Conservation (phyloP, 192 early-diverging fungal genomes). For the Nowakowskiella sp. region DNA sequence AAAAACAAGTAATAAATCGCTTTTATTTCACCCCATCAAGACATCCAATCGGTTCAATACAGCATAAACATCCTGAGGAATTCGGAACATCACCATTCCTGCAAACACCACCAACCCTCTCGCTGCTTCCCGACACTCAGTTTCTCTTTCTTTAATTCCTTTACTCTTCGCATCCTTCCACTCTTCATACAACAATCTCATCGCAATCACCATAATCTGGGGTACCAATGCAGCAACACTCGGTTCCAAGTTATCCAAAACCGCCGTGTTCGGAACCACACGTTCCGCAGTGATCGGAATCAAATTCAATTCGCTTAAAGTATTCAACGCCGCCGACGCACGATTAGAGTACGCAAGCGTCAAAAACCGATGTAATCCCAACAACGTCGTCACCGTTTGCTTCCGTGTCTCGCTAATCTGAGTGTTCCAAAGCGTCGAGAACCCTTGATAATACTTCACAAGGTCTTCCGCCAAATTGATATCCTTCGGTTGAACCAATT, state of each 20-base stretch:
- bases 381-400: constrained; percentile 2
- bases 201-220: constrained; percentile 62
- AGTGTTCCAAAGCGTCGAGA: constrained; percentile 15
- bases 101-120: constrained; percentile 71
- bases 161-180: constrained; percentile 28
- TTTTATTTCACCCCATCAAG: constrained; percentile 42
- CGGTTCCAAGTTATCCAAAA: constrained; percentile 59
- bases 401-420: constrained; percentile 4
- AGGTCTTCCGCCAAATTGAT: constrained; percentile 6
- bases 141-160: constrained; percentile 7
- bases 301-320: constrained; percentile 52
- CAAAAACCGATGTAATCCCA: no score
- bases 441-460: constrained; percentile 12
- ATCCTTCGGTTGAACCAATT: neutral
- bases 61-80: constrained; percentile 71
- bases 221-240: constrained; percentile 67
- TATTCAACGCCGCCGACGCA: constrained; percentile 48
- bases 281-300: constrained; percentile 51
- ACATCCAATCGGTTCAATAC: constrained; percentile 67
- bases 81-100: constrained; percentile 76
- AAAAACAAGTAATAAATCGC: no score
- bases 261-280: constrained; percentile 38
- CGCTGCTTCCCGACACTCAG: constrained; percentile 17
- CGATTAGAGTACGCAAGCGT: no score
- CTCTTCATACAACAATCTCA: constrained; percentile 56